A percentile compares a stretch with the other conserved stretches of the same genome.
Evolutionary conservation across 176 grass and related monocot species (phyloP).

Genomic region (Zea luxurians): DNA sequence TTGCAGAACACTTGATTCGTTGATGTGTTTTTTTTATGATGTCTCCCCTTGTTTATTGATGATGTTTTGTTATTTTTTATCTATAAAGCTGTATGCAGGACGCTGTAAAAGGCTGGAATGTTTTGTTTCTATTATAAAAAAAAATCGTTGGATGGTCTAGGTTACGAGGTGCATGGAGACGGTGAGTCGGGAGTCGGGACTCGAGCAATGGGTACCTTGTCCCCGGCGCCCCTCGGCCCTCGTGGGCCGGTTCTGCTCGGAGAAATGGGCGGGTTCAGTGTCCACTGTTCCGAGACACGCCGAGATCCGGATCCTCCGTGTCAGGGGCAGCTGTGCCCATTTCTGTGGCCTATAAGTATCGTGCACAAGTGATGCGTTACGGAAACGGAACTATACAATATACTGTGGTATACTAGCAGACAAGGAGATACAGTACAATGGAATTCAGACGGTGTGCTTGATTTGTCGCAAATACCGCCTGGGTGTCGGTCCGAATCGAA

Average conservation of each 20-base stretch:
- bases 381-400: neutral
- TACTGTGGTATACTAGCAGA: neutral
- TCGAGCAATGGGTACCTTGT: too few species aligned
- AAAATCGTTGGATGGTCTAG: too few species aligned
- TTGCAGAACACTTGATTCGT: too few species aligned
- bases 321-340: conserved; percentile 1
- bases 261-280: neutral
- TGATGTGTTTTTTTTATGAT: too few species aligned
- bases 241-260: neutral
- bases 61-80: too few species aligned
- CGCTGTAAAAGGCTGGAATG: too few species aligned
- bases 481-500: neutral
- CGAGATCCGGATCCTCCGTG: conserved; percentile 54
- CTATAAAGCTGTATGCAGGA: too few species aligned
- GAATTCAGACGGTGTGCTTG: neutral
- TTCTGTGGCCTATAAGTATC: neutral
- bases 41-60: too few species aligned
- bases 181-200: too few species aligned
- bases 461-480: neutral
- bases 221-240: too few species aligned
- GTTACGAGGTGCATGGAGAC: too few species aligned
- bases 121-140: too few species aligned
- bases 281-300: neutral
- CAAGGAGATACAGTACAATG: neutral
- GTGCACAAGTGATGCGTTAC: neutral